Conservation (phyloP, 345 rosid genomes). For the Lepidium aucheri region DNA sequence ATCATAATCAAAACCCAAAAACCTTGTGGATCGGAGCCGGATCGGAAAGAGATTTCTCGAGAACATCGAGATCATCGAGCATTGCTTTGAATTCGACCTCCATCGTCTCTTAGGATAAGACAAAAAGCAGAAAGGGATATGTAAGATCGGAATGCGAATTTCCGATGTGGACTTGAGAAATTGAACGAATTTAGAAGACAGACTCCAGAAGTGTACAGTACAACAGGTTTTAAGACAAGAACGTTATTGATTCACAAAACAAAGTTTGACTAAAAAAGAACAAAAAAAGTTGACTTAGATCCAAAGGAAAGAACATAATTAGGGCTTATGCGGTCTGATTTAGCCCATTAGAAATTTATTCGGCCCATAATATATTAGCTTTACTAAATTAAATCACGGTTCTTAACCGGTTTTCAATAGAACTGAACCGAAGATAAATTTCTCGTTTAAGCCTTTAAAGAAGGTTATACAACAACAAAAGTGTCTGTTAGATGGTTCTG, state of each 20-base stretch:
- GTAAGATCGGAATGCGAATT: background rate
- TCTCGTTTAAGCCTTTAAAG: background rate
- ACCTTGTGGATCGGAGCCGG: conserved; percentile 63
- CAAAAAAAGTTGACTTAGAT: background rate
- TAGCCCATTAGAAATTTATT: background rate
- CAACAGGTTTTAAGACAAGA: background rate
- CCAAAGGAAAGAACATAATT: background rate
- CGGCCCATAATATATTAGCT: background rate
- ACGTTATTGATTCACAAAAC: background rate
- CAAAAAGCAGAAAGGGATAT: background rate
- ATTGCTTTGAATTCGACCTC: conserved; percentile 63
- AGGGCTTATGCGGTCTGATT: background rate
- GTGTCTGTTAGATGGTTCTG: too few relatives aligned
- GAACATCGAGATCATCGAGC: conserved; percentile 48
- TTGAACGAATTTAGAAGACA: background rate
- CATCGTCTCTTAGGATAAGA: conserved; percentile 27
- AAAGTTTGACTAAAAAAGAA: background rate
- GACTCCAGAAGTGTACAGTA: background rate
- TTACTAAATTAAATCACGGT: background rate
- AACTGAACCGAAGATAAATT: background rate
- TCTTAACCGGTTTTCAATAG: background rate
- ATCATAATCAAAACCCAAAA: background rate
- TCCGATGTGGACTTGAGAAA: background rate
- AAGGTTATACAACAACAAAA: too few relatives aligned
- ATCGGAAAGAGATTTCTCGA: conserved; percentile 52